Evolutionary conservation across 2,329 filamentous ascomycete species (phyloP), one percentile per base, ranked within the genome.

Genomic region (Colletotrichum siamense): DNA sequence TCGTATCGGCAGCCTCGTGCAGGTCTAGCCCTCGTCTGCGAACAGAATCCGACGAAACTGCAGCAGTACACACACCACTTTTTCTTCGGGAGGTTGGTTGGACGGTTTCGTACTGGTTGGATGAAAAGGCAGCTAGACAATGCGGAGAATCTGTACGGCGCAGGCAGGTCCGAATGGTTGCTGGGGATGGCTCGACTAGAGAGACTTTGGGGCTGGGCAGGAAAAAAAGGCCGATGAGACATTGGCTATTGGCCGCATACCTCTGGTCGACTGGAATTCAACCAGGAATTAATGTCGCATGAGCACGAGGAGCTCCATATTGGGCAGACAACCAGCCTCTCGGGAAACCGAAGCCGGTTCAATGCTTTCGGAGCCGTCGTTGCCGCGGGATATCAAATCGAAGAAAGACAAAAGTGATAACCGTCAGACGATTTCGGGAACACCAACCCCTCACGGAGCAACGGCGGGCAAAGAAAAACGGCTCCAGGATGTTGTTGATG

Each of bases 1-100:
- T 76, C 57, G 70, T 73, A 73, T 69, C 64, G 59, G 70, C 64
- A 52, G 34, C 28, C 22, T 49, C 30, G 16, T 76, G 62, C 49
- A 34, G 49, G 52, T 44, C 52, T 73, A 39, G 59, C 24, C 32
- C n/a, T 39, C 13, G 16, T 59, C 63, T 39, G 55, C 24, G 39
- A 57, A 36, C 32, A 69, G 57, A 28, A 73, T 57, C 26, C 36
- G 32, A 44, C 44, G 34, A 59, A 22, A 26, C 63, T 73, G 69
- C 73, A 73, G 57, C 26, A 32, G 26, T 32, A 44, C 34, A 30
- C n/a, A 61, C 22, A 32, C 30, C 18, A 64, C 30, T 16, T 62
- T 39, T 39, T 55, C 39, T 24, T 52, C 24, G 55, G 73, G 69
- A 63, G 73, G 69, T 62, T 73, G 73, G 63, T 39, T 57, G 36